Evolutionary conservation across 371 early-diverging fungal species (phyloP).

Genomic region (Sporodiniella umbellata): DNA sequence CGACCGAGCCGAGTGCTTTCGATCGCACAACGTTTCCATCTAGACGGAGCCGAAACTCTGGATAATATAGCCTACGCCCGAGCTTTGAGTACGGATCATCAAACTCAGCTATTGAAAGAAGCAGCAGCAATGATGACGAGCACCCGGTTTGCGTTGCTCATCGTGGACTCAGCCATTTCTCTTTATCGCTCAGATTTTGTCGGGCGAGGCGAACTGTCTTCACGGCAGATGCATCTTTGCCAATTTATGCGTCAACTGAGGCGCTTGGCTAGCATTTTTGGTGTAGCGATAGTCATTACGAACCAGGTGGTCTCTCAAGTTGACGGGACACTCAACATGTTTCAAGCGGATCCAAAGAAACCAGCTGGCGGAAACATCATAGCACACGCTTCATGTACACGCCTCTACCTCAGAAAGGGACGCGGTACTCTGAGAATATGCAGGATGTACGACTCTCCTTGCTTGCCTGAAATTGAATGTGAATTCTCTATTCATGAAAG

Average conservation of each 20-base stretch:
- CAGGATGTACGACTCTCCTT: conserved; percentile 87
- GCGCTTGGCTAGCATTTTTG: conserved; percentile 96
- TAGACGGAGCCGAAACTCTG: conserved; percentile 86
- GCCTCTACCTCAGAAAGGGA: conserved; percentile 79
- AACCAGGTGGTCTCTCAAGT: conserved; percentile 99
- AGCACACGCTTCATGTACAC: conserved; percentile 95
- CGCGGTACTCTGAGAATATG: conserved; percentile 79
- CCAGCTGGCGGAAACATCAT: conserved; percentile 99
- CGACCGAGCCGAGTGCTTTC: conserved; percentile 89
- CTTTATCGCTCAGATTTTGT: conserved; percentile 97
- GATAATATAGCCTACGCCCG: conserved; percentile 97
- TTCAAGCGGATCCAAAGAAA: conserved; percentile 94
- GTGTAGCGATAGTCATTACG: conserved; percentile 97
- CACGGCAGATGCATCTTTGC: conserved; percentile 96
- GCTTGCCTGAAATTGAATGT: conserved; percentile 74
- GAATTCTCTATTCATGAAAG: conserved; percentile 60
- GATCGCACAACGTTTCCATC: conserved; percentile 83
- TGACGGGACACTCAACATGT: conserved; percentile 91
- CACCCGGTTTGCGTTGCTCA: conserved; percentile 79
- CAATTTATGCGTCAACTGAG: conserved; percentile 87
- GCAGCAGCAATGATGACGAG: conserved; percentile 98
- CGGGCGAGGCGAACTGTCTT: conserved; percentile 97
- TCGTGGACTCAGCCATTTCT: conserved; percentile 96
- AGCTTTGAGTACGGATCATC: conserved; percentile 98
- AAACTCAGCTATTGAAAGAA: conserved; percentile 82